Evolutionary conservation across 805 yeast species (phyloP).

Genomic region (Kluyveromyces siamensis): DNA sequence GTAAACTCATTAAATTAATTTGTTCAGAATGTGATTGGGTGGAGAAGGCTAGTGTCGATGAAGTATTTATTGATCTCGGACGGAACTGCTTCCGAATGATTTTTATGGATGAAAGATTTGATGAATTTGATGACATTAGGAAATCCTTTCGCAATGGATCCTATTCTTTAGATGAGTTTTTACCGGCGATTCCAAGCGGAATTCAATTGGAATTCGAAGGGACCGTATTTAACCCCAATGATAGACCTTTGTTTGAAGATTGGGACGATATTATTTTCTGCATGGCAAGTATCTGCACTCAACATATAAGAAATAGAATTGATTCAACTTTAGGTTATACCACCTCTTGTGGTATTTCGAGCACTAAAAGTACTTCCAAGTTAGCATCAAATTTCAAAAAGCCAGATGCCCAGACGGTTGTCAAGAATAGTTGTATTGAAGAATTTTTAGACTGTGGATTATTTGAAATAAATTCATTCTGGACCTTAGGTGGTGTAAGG

Average conservation of each 20-base stretch:
- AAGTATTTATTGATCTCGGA: slow-evolving; percentile 81
- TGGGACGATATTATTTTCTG: slow-evolving; percentile 79
- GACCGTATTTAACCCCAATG: slow-evolving; percentile 10
- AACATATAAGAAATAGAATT: slow-evolving; percentile 45
- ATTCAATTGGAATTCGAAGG: slow-evolving; percentile 16
- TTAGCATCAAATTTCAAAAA: slow-evolving; percentile 78
- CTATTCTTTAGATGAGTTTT: slow-evolving; percentile 14
- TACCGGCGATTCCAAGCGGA: slow-evolving; percentile 20
- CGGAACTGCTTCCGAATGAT: slow-evolving; percentile 41
- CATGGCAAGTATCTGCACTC: slow-evolving; percentile 55
- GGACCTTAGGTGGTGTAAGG: slow-evolving; percentile 86
- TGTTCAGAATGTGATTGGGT: slow-evolving; percentile 53
- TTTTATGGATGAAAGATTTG: slow-evolving; percentile 14
- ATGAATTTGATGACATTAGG: slow-evolving; percentile 9
- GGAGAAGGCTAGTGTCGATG: slow-evolving; percentile 95
- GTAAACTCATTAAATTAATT: slow-evolving; percentile 65
- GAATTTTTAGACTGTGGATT: slow-evolving; percentile 42
- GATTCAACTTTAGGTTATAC: slow-evolving; percentile 58
- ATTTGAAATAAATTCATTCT: slow-evolving; percentile 63
- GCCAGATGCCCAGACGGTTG: slow-evolving; percentile 79
- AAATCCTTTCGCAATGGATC: slow-evolving; percentile 16
- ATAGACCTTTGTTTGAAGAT: slow-evolving; percentile 29
- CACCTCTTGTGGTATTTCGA: slow-evolving; percentile 81
- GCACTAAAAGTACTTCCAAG: slow-evolving; percentile 73
- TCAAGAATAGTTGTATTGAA: slow-evolving; percentile 40